Conservation (phyloP, 495 filamentous ascomycete species). For the Penicillium maclennaniae region DNA sequence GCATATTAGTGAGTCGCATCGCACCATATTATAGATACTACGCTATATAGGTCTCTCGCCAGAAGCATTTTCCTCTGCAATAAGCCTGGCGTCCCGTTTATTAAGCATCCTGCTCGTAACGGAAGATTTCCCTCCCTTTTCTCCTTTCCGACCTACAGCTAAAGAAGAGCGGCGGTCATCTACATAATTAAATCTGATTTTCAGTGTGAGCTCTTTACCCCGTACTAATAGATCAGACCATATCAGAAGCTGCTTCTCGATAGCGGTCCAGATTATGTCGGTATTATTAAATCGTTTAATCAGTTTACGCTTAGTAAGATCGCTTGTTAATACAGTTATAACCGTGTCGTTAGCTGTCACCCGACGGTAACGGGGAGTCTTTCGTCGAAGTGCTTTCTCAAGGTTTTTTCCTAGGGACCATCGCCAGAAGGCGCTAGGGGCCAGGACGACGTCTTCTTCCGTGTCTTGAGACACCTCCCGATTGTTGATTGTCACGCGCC, state of each 20-base stretch:
- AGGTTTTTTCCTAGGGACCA: constrained; percentile 7
- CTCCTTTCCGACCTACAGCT: constrained; percentile 1
- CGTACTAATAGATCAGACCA: constrained; percentile 8
- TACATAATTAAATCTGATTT: constrained; percentile 15
- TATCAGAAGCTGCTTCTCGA: constrained; percentile 17
- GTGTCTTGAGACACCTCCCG: constrained; percentile 25
- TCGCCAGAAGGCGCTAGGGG: constrained; percentile 18
- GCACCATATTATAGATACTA: too few species aligned
- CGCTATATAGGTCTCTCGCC: constrained; percentile 1
- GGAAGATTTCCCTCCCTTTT: background rate
- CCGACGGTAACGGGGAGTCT: constrained; percentile 3
- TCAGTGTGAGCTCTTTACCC: constrained; percentile 16
- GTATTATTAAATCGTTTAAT: constrained; percentile 16
- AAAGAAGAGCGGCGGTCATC: constrained; percentile 5
- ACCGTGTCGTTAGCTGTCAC: constrained; percentile 11
- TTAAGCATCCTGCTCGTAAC: too few species aligned
- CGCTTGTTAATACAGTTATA: too few species aligned
- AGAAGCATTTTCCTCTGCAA: too few species aligned
- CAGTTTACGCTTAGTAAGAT: too few species aligned
- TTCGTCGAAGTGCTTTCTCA: constrained; percentile 5
- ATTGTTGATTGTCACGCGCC: constrained; percentile 29
- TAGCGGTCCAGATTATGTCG: constrained; percentile 12
- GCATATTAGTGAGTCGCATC: too few species aligned
- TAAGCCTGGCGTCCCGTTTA: background rate
- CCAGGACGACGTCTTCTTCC: constrained; percentile 25